Evolutionary conservation across 257 asterid genomes (phyloP), one percentile per base, ranked within the genome.

Genomic region (Solanum dulcamara): DNA sequence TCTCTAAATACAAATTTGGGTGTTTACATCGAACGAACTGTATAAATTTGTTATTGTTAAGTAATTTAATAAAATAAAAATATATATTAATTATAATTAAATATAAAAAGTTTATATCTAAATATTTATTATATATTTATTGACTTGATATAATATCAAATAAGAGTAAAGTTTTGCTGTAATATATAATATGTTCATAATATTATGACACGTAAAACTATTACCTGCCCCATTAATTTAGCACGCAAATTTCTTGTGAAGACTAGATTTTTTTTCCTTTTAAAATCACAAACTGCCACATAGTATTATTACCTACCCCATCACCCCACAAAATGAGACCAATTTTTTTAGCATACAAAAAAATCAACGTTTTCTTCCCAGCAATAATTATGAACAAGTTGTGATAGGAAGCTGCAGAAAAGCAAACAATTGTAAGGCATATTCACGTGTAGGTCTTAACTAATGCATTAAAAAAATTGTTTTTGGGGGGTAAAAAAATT

Each of bases 31-130:
- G 0, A 55, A 3, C 64, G 0, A 55, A 3, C 0, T 18, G 0
- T 53, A 53, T 53, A 53, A 0, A 53, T 18, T 18, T 53, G 0
- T 53, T 18, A 0, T 53, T 6, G 0, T 53, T 17, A 0, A 57
- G 0, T 0, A 57, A 8, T 57, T 57, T 57, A 57, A 12, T 0
- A 11, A 3, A 9, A 11, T 57, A 0, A 57, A 57, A 57, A 18
- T 51, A 18, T 1, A 51, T 51, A 0, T 18, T 2, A 1, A 0
- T 3, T 57, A 22, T 22, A 22, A 57, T 1, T 1, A 9, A 4
- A 0, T 57, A 0, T 3, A 0, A 20, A 55, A 3, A 8, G 22
- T 6, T 15, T 15, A 2, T 50, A 0, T 17, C 17, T 8, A 17
- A 6, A 48, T 13, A 22, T 1, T 3, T 22, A 22, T 57, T 22